Conservation (phyloP, 2,329 filamentous ascomycete genomes). For the Colletotrichum limetticola region DNA sequence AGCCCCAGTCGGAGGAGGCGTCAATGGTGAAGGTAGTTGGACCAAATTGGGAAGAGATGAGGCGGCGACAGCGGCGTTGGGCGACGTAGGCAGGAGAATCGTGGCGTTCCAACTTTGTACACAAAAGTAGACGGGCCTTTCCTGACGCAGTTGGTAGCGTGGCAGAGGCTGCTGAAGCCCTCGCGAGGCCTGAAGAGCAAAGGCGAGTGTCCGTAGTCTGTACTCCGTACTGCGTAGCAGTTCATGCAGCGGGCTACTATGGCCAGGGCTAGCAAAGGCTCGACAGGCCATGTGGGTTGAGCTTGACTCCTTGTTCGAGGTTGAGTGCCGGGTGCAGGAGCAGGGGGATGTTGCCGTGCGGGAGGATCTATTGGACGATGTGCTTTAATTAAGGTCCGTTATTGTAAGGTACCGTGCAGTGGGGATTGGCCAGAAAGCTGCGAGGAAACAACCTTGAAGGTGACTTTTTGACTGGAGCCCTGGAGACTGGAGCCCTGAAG, state of each 20-base stretch:
- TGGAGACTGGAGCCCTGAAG: background rate
- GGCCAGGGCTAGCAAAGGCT: slow-evolving; percentile 29
- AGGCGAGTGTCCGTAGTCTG: background rate
- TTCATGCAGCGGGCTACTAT: slow-evolving; percentile 20
- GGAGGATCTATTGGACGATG: slow-evolving; percentile 29
- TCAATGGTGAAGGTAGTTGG: slow-evolving; percentile 22
- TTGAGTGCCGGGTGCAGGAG: slow-evolving; percentile 34
- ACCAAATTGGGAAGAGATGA: slow-evolving; percentile 1
- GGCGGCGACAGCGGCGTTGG: background rate
- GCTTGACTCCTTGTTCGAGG: slow-evolving; percentile 32
- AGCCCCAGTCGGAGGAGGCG: slow-evolving; percentile 25
- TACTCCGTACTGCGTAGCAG: background rate
- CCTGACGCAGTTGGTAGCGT: slow-evolving; percentile 14
- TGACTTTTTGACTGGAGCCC: slow-evolving; percentile 1
- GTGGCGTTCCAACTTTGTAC: slow-evolving; percentile 25
- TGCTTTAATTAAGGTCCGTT: slow-evolving; percentile 30
- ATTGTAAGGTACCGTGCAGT: slow-evolving; percentile 21
- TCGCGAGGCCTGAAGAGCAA: background rate
- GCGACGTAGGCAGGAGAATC: background rate
- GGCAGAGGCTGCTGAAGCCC: background rate
- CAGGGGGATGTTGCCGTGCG: slow-evolving; percentile 17
- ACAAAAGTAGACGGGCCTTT: slow-evolving; percentile 8
- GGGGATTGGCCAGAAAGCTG: slow-evolving; percentile 23
- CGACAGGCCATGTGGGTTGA: slow-evolving; percentile 34
- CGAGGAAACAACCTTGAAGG: background rate